Evolutionary conservation across 1,284 basidiomycete genomes (phyloP), one percentile per base, ranked within the genome.

Genomic region (Rhodofomes roseus): DNA sequence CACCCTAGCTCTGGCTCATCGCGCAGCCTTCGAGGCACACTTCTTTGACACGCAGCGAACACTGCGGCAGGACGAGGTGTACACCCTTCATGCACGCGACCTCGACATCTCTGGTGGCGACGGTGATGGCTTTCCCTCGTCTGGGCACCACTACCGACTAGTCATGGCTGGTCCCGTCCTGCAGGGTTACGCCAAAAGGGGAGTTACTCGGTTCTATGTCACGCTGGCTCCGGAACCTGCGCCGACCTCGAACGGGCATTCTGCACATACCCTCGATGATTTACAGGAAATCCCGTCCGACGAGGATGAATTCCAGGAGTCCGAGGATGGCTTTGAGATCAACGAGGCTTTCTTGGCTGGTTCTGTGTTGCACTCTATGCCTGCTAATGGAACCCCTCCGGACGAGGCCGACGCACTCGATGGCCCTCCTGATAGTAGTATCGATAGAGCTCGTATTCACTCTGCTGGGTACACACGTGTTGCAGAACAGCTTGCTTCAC

Each of bases 301-400:
- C 59, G 31, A 62, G 62, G 22, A 67, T 61, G 7, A 66, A 69
- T 25, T 56, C 40, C 7, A 63, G 54, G 62, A 51, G 59, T 55
- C 67, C 16, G 70, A 73, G 14, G 63, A 71, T 22, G 65, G 68
- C 25, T 59, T 65, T 31, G 70, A 76, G 46, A 91, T 93, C 54
- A 83, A 83, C 67, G 88, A 93, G 68, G 79, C 75, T 20, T 93
- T 93, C 70, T 77, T 93, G 39, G 85, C 84, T 0, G 77, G 74
- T 59, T 80, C 83, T 23, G 71, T 85, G 2, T 61, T 72, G 9
- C 62, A 64, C 43, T 62, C 62, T 1, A 41, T 64, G 25, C 54
- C 60, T 56, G 55, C 36, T 40, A 27, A 16, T 27, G 27, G 14
- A 11, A 34, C 31, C 31, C 31, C 31, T 34, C 31, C 31, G 4